phyloP scores from a whole-genome alignment of 805 yeast genomes.

The Groenewaldozyma salmanticensis region DNA sequence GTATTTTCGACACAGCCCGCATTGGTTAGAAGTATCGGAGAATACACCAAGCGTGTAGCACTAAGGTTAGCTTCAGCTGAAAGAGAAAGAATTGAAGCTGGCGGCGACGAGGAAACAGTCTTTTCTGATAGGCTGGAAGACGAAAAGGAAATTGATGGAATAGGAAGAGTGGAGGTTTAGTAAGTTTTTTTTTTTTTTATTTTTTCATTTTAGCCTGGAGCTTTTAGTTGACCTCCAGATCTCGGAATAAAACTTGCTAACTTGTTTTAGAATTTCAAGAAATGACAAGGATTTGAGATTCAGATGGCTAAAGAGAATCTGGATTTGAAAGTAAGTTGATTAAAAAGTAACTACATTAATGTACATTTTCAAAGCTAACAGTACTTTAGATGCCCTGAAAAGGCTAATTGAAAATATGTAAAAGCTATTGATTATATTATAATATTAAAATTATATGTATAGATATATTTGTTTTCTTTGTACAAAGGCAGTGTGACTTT shows the following conservation, averaged over 20 bases:
- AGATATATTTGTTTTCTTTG: no score
- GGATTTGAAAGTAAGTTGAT: no score
- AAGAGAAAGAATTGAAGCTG: slow-evolving; percentile 78
- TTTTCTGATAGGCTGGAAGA: slow-evolving; percentile 81
- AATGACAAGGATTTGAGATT: background rate
- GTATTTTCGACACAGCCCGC: slow-evolving; percentile 13
- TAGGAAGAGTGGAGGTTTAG: slow-evolving; percentile 7
- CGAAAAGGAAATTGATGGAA: slow-evolving; percentile 71
- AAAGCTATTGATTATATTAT: no score
- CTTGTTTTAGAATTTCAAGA: background rate
- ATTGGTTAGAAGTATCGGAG: slow-evolving; percentile 60
- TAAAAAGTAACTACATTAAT: no score
- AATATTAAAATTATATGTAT: no score
- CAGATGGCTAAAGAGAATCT: no score
- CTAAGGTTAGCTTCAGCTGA: slow-evolving; percentile 75
- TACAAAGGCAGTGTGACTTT: no score
- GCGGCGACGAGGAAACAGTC: slow-evolving; percentile 82
- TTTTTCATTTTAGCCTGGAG: background rate
- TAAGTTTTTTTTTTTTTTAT: background rate
- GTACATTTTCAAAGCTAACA: no score
- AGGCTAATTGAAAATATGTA: no score
- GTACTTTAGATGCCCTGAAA: no score
- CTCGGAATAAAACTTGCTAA: no score
- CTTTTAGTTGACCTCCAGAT: no score
- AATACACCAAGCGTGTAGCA: slow-evolving; percentile 88